Conservation (phyloP, 352 stramenopile species). For the Phytophthora ohioensis region DNA sequence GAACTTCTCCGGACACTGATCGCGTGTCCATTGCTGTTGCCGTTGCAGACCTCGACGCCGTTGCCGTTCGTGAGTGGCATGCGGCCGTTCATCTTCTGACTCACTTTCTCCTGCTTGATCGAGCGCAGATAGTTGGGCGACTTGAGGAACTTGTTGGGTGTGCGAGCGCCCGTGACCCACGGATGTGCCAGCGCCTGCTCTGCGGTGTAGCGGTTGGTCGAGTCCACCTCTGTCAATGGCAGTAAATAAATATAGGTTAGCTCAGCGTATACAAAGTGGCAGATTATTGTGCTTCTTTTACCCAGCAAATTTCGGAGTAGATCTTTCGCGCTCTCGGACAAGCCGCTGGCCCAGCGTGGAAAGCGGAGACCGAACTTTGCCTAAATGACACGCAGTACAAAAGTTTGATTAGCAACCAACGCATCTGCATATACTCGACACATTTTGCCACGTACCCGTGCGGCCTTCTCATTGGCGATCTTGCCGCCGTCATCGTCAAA, state of each 20-base stretch:
- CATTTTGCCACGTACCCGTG: constrained; percentile 48
- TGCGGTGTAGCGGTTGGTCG: constrained; percentile 79
- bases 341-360: constrained; percentile 91
- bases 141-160: constrained; percentile 88
- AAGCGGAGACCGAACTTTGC: constrained; percentile 96
- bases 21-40: constrained; percentile 25
- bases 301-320: constrained; percentile 82
- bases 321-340: constrained; percentile 90
- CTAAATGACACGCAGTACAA: constrained; percentile 32
- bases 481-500: constrained; percentile 97
- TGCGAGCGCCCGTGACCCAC: constrained; percentile 88
- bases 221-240: constrained; percentile 69
- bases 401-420: too few species aligned
- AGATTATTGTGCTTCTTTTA: constrained; percentile 24
- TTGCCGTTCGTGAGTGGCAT: constrained; percentile 25
- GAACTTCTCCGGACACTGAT: constrained; percentile 75
- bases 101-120: constrained; percentile 78
- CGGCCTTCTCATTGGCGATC: constrained; percentile 81
- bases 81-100: constrained; percentile 46
- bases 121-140: constrained; percentile 88
- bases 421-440: not conserved
- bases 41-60: constrained; percentile 27
- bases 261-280: not conserved
- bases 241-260: constrained; percentile 4
- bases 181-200: constrained; percentile 85